A percentile compares a stretch with the other conserved stretches of the same genome.
Conservation (phyloP, 1,139 yeast genomes). For the Taphrina pruni region DNA sequence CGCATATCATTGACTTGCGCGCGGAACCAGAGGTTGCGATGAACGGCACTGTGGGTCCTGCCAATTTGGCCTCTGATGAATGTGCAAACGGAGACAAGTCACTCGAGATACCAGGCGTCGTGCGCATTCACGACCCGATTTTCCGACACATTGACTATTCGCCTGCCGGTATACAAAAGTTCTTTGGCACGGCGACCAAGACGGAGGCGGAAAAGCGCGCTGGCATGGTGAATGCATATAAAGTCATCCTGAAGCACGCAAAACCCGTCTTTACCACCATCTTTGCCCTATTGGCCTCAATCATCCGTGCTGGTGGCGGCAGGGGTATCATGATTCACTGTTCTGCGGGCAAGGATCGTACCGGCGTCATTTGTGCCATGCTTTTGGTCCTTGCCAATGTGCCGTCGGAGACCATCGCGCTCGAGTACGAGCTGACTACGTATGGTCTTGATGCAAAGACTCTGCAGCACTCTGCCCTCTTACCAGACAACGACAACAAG, state of each 20-base stretch:
- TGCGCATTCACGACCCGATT: slow-evolving; percentile 64
- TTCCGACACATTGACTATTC: slow-evolving; percentile 64
- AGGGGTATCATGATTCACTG: slow-evolving; percentile 34
- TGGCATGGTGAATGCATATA: slow-evolving; percentile 70
- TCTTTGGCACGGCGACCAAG: slow-evolving; percentile 53
- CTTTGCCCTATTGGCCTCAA: slow-evolving; percentile 7
- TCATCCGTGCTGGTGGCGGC: neutral
- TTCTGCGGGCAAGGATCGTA: slow-evolving; percentile 80
- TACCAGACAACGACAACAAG: slow-evolving; percentile 10
- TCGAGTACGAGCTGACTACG: slow-evolving; percentile 76
- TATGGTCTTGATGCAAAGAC: slow-evolving; percentile 58
- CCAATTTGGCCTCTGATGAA: neutral
- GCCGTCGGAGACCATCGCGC: slow-evolving; percentile 67
- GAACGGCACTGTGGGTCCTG: slow-evolving; percentile 54
- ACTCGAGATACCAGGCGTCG: slow-evolving; percentile 3
- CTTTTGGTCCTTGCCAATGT: slow-evolving; percentile 69
- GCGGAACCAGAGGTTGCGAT: slow-evolving; percentile 64
- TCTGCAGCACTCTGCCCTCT: slow-evolving; percentile 42
- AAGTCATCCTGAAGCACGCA: slow-evolving; percentile 39
- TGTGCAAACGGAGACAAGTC: no score
- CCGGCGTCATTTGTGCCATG: slow-evolving; percentile 76
- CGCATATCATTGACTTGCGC: slow-evolving; percentile 70
- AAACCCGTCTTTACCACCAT: slow-evolving; percentile 21
- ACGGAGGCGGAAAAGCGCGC: slow-evolving; percentile 61
- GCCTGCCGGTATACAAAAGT: slow-evolving; percentile 67